Conservation (phyloP, 75 land plant species). For the Selaginella tamariscina region DNA sequence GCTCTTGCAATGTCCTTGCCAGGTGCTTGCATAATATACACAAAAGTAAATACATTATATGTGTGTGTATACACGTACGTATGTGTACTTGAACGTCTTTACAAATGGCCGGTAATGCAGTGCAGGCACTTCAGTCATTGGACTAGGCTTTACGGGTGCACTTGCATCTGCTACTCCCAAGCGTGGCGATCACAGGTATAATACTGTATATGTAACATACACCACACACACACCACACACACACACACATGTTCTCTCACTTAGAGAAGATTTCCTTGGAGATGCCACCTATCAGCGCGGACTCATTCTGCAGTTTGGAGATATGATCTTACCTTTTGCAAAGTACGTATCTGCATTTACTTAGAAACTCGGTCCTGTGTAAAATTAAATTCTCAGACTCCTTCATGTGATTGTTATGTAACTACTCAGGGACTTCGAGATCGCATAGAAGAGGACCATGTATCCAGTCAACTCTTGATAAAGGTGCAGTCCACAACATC, state of each 20-base stretch:
- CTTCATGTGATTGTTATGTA: no score
- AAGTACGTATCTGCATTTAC: slow-evolving; percentile 47
- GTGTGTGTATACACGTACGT: no score
- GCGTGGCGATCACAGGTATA: slow-evolving; percentile 80
- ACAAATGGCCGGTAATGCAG: background rate
- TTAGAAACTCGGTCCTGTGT: no score
- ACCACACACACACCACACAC: no score
- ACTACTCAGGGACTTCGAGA: slow-evolving; percentile 56
- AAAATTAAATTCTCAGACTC: no score
- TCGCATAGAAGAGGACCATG: slow-evolving; percentile 57
- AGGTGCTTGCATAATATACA: slow-evolving; percentile 35
- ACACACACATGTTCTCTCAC: background rate
- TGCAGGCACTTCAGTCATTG: slow-evolving; percentile 52
- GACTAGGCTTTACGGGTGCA: slow-evolving; percentile 78
- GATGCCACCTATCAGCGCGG: slow-evolving; percentile 69
- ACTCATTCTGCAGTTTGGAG: slow-evolving; percentile 50
- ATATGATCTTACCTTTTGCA: slow-evolving; percentile 48
- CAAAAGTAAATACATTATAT: no score
- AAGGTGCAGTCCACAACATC: no score
- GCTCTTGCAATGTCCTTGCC: slow-evolving; percentile 52
- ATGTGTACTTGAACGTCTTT: no score
- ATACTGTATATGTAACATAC: no score
- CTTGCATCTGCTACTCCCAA: slow-evolving; percentile 46
- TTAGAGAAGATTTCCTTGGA: slow-evolving; percentile 11
- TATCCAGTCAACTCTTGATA: slow-evolving; percentile 54